Evolutionary conservation across 1,284 basidiomycete species (phyloP), one percentile per base, ranked within the genome.

Genomic region (Tylopilus sp.): DNA sequence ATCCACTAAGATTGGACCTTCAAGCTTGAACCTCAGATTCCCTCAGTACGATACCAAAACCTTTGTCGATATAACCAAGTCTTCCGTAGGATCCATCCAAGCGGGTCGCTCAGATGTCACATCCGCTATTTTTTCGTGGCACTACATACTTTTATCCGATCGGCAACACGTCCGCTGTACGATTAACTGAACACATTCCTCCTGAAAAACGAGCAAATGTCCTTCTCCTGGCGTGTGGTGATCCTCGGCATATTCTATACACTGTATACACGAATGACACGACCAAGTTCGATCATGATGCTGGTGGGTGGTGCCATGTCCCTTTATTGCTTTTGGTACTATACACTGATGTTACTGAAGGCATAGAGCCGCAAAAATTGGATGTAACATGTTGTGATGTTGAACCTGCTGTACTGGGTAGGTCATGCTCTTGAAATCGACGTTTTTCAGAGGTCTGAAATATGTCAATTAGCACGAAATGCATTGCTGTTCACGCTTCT

Each of bases 321-420:
- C n/a, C 58, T n/a, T 41, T 29, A 15, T 53, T 59, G 22, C 36
- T 19, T 7, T 18, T 18, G 33, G 24, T 44, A 26, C 29, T 39
- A 39, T 32, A n/a, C n/a, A n/a, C n/a, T n/a, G n/a, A n/a, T n/a
- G n/a, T 24, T 33, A 15, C 26, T 59, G 41, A 62, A 10, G 33
- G 22, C 47, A 32, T 18, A 84, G 82, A 66, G 32, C 61, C 70
- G 10, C 81, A 86, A 24, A 74, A 66, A 16, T 68, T 89, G 18
- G 89, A 90, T 67, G 81, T 90, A 63, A 90, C 89, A 2, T 91
- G 89, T 63, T 87, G 85, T 63, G 89, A 90, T 73, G 69, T 80
- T 19, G 89, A 91, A 51, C 83, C 87, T 4, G 89, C 83, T 0
- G 77, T 90, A 2, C 73, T 91, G 22, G 88, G 89, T 88, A 63